A percentile compares a stretch with the other conserved stretches of the same genome.
Evolutionary conservation across 176 grass and related monocot species (phyloP).

Genomic region (Hordeum vulgare): DNA sequence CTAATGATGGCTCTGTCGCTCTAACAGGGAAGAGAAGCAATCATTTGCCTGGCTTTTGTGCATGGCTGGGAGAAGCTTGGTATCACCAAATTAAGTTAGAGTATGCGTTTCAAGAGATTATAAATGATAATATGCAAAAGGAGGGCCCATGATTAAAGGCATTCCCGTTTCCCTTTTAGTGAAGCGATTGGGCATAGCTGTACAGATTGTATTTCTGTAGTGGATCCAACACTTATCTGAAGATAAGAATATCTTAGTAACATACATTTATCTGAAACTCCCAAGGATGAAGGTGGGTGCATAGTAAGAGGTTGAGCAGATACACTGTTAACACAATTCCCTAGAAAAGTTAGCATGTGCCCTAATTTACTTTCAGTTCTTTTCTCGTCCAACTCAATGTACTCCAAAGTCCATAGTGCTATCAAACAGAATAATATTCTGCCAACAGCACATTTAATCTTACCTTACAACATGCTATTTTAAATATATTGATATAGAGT

Average conservation of each 20-base stretch:
- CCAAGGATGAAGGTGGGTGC: not conserved
- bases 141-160: conserved; percentile 26
- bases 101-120: not conserved
- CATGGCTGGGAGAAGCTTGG: not conserved
- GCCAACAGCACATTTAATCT: conserved; percentile 7
- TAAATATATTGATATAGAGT: not conserved
- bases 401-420: not conserved
- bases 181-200: not conserved
- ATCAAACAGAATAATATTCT: not conserved
- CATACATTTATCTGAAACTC: not conserved
- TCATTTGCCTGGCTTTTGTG: not conserved
- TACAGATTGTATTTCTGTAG: not conserved
- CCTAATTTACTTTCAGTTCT: not conserved
- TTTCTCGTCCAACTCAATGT: not conserved
- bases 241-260: not conserved
- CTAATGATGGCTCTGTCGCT: not conserved
- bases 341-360: not conserved
- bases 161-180: not conserved
- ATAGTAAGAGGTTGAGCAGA: not conserved
- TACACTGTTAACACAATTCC: not conserved
- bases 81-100: not conserved
- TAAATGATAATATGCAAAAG: conserved; percentile 17
- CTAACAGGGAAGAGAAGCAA: not conserved
- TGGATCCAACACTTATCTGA: not conserved
- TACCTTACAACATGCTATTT: not conserved